A percentile compares a stretch with the other conserved stretches of the same genome.
Conservation (phyloP, 1,284 basidiomycete genomes). For the Rhodofomes roseus region DNA sequence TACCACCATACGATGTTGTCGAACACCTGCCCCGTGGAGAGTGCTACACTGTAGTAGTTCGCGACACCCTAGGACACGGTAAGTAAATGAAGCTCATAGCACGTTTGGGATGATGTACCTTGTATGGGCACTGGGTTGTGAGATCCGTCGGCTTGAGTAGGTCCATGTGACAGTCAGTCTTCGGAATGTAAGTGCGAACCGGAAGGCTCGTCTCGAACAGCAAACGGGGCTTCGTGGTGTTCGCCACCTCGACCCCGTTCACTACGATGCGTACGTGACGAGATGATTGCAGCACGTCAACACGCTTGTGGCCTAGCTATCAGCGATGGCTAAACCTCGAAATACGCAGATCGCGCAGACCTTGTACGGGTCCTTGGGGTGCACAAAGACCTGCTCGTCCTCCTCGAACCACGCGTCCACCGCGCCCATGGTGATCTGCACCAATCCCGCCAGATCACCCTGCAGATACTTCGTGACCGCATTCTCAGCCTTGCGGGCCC, state of each 20-base stretch:
- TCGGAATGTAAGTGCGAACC: slow-evolving; percentile 58
- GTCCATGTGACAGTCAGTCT: slow-evolving; percentile 49
- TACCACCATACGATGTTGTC: slow-evolving; percentile 65
- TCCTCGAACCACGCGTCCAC: slow-evolving; percentile 69
- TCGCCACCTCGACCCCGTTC: slow-evolving; percentile 58
- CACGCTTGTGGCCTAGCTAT: slow-evolving; percentile 34
- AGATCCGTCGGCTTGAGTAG: slow-evolving; percentile 45
- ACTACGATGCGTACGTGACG: slow-evolving; percentile 58
- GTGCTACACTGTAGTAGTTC: slow-evolving; percentile 50
- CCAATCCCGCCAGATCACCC: slow-evolving; percentile 43
- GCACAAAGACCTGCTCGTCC: slow-evolving; percentile 55
- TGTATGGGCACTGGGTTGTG: slow-evolving; percentile 57
- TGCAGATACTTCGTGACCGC: slow-evolving; percentile 33
- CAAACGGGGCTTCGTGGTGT: slow-evolving; percentile 49
- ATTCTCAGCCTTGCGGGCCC: background rate
- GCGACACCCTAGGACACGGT: slow-evolving; percentile 46
- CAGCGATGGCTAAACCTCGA: background rate
- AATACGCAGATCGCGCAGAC: slow-evolving; percentile 28
- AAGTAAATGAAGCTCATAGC: too few species aligned
- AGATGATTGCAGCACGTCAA: slow-evolving; percentile 59
- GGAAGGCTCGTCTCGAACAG: slow-evolving; percentile 57
- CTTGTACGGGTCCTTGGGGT: slow-evolving; percentile 70
- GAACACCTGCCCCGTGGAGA: slow-evolving; percentile 39
- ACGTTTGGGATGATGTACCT: slow-evolving; percentile 37
- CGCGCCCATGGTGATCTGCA: slow-evolving; percentile 45